phyloP scores from a whole-genome alignment of 495 filamentous ascomycete genomes.

The Penicillium ochrochloron region DNA sequence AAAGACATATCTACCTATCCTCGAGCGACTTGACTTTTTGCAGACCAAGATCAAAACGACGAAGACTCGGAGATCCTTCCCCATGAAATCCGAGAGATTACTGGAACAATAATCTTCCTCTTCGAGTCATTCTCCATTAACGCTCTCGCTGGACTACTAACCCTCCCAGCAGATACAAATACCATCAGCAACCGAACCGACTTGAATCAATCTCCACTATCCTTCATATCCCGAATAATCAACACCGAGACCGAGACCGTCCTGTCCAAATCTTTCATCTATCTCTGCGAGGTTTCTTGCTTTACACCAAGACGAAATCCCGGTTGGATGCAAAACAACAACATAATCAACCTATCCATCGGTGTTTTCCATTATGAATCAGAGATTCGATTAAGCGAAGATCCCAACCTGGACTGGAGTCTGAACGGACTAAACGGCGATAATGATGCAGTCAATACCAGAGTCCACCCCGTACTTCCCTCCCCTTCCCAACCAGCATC shows the following conservation, averaged over 20 bases:
- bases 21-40: constrained; percentile 29
- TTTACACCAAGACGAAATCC: neutral
- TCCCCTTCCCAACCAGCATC: no score
- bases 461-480: no score
- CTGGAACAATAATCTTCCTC: constrained; percentile 34
- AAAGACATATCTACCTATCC: constrained; percentile 32
- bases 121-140: constrained; percentile 26
- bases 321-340: neutral
- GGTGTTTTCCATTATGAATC: neutral
- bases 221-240: constrained; percentile 18
- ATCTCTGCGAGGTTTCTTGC: constrained; percentile 37
- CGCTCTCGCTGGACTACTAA: constrained; percentile 21
- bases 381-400: neutral
- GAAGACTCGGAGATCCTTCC: neutral
- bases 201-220: constrained; percentile 19
- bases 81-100: constrained; percentile 26
- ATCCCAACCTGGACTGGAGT: no score
- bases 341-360: neutral
- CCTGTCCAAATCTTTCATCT: constrained; percentile 30
- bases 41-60: constrained; percentile 11
- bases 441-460: no score
- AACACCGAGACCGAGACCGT: neutral
- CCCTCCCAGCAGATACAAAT: constrained; percentile 1
- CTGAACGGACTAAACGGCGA: no score
- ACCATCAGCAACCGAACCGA: constrained; percentile 4